Conservation (phyloP, 805 yeast genomes). For the Candida dendrica region DNA sequence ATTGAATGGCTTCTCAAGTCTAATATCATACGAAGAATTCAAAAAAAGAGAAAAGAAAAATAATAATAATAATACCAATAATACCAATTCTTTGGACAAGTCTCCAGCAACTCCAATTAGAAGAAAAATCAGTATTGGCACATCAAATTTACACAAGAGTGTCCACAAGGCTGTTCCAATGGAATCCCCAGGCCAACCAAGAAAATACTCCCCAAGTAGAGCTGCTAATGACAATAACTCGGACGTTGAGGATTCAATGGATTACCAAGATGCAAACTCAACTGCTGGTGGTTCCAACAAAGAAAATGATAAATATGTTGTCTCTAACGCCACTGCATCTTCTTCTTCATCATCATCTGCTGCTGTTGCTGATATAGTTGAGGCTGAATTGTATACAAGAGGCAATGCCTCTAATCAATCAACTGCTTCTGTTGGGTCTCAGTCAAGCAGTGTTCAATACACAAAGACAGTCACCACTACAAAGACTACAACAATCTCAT, state of each 20-base stretch:
- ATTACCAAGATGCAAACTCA: conserved; percentile 17
- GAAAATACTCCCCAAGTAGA: conserved; percentile 46
- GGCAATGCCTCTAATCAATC: background rate
- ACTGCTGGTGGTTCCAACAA: conserved; percentile 10
- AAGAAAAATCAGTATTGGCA: conserved; percentile 57
- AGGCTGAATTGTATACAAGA: conserved; percentile 3
- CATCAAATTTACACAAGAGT: conserved; percentile 58
- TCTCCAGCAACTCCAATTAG: conserved; percentile 72
- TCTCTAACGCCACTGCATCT: too few relatives aligned
- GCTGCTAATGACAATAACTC: conserved; percentile 14
- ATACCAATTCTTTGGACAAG: background rate
- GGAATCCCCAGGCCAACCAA: conserved; percentile 95
- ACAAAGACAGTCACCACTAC: conserved; percentile 22
- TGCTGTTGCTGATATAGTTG: too few relatives aligned
- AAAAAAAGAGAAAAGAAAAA: conserved; percentile 33
- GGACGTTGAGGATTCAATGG: conserved; percentile 22
- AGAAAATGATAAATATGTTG: conserved; percentile 10
- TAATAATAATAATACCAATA: too few relatives aligned
- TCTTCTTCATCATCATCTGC: too few relatives aligned
- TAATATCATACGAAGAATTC: conserved; percentile 55
- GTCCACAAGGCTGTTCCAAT: conserved; percentile 77
- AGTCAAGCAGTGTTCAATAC: conserved; percentile 16
- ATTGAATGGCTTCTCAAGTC: conserved; percentile 61
- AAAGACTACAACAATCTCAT: conserved; percentile 21
- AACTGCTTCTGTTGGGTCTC: conserved; percentile 1